Conservation (phyloP, 768 basidiomycete genomes). For the Roridomyces roridus region DNA sequence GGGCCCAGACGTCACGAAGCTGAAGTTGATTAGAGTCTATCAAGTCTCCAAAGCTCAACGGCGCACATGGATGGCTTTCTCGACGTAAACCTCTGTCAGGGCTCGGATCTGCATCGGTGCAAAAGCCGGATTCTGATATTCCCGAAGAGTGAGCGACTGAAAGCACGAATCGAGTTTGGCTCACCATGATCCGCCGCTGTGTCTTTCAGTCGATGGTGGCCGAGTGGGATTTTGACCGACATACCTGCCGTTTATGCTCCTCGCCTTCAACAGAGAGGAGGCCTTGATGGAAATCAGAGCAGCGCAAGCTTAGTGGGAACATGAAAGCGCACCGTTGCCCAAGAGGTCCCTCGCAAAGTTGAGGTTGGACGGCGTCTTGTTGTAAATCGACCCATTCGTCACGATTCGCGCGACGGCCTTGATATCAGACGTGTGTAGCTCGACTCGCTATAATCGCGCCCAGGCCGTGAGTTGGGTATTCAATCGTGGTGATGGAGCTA, state of each 20-base stretch:
- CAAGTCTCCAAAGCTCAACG: not conserved
- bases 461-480: no score
- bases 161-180: not conserved
- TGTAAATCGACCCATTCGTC: slow-evolving; percentile 44
- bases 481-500: no score
- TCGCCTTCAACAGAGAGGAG: slow-evolving; percentile 41
- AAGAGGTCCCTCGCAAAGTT: not conserved
- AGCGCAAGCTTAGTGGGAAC: no score
- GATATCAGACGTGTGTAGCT: slow-evolving; percentile 52
- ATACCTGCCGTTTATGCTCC: slow-evolving; percentile 47
- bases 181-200: not conserved
- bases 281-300: slow-evolving; percentile 32
- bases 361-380: slow-evolving; percentile 35
- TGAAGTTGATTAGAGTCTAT: slow-evolving; percentile 4
- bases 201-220: no score
- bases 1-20: slow-evolving; percentile 41
- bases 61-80: slow-evolving; percentile 40
- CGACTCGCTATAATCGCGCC: slow-evolving; percentile 36
- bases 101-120: slow-evolving; percentile 47
- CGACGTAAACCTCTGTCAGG: slow-evolving; percentile 41
- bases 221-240: no score
- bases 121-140: slow-evolving; percentile 49
- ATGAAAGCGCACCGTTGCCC: not conserved
- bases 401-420: slow-evolving; percentile 55
- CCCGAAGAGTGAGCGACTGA: not conserved